Base-by-base conservation (phyloP, 345 rosid species). In the Citrus trifoliata region DNA sequence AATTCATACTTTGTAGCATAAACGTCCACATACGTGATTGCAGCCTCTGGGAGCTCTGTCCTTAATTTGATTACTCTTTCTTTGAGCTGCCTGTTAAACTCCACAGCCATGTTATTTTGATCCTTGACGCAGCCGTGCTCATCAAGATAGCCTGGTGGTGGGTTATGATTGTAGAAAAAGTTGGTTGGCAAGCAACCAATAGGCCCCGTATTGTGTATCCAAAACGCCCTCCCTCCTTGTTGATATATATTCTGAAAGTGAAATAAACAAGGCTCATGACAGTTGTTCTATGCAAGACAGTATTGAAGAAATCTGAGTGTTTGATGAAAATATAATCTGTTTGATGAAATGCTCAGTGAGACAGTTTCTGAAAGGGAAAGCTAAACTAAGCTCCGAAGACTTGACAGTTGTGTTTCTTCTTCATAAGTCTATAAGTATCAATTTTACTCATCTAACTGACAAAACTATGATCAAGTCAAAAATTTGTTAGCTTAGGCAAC, bases 181-280 rank as follows among this genome's bases (percentile, higher is more conserved):
- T 92, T 86, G 62, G 90, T 93, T 0, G 99, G 96, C 87, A 95
- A 82, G 86, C 99, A 95, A 63, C 99, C 99, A 6, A 92, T 28
- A 2, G 98, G 99, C 13, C 96, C 98, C 0, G 97, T 95, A 85
- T 95, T 95, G 73, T 95, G 99, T 76, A 95, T 85, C 90, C 93
- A 91, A 70, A 91, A 91, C 63, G 91, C 32, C 76, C 93, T 86
- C 35, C 90, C 95, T 59, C 93, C 93, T 79, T 80, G 84, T 48
- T 78, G 28, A 81, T 91, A 86, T 42, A 91, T 65, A 60, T 85
- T 80, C 91, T 91, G 89, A 40, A 75, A 76, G 10, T 27, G 67
- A 59, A 28, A 25, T 28, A 32, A 4, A 28, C 6, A 73, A 35
- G 46, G 62, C 62, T 60, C 62, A 27, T 35, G 2, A 70, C 27